Evolutionary conservation across 1,284 basidiomycete genomes (phyloP), one percentile per base, ranked within the genome.

Genomic region (Abortiporus biennis): DNA sequence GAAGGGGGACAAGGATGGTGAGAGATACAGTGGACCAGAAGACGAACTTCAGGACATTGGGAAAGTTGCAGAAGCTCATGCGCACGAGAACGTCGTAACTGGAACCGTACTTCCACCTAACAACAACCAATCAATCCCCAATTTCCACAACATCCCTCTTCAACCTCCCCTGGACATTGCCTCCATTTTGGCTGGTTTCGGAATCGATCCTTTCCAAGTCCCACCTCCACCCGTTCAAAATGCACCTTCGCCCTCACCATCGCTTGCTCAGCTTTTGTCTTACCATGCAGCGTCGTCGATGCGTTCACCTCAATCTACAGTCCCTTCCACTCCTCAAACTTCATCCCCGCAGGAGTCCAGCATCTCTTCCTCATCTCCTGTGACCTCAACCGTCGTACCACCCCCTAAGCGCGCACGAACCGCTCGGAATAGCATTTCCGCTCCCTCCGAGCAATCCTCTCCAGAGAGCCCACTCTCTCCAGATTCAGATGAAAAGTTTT

Each of bases 251-350:
- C 50, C 62, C 3, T 58, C 72, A 0, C 76, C 76, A 3, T 79
- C 82, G 15, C 69, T 85, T 23, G 77, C 78, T 0, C 80, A 84
- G 56, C 67, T 85, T 3, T 69, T 85, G 24, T 75, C 80, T 0
- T 63, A 80, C 40, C 76, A 81, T 47, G 65, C 71, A 3, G 51
- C 64, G 5, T 56, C 67, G 33, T 55, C n/a, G 20, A 44, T 44
- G 23, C 40, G 36, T 2, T 52, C 58, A 12, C 36, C 58, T n/a
- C 39, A 54, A n/a, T 31, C 51, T 36, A 42, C 45, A 44, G n/a
- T n/a, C n/a, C n/a, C n/a, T n/a, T n/a, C n/a, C n/a, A 45, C 41
- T 33, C 44, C 54, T 27, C 38, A 51, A 16, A 19, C 48, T 15
- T 34, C 53, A 6, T 45, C 59, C 23, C 43, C 57, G 8, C 8